These are phyloP conservation scores for Penicillium sp. DNA, from an alignment of 2,329 filamentous ascomycete species.

Conservation along the genomic window DNA sequence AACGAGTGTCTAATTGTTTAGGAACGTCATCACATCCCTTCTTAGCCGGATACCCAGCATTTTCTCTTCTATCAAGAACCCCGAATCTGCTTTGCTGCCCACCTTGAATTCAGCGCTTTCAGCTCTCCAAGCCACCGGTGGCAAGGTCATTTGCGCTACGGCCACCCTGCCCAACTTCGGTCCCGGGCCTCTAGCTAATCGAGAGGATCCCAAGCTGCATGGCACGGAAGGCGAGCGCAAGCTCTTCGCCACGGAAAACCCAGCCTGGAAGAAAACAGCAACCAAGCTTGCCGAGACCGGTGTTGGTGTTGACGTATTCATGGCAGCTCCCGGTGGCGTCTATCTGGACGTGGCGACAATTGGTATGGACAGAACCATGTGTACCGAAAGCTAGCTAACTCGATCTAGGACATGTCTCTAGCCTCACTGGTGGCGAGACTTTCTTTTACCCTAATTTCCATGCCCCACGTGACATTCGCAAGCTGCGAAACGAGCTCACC, in stretches of 20 bases:
- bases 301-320: conserved; percentile 89
- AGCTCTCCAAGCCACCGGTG: conserved; percentile 83
- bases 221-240: conserved; percentile 90
- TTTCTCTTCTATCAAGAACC: conserved; percentile 85
- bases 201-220: conserved; percentile 84
- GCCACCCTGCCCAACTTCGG: conserved; percentile 90
- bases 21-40: conserved; percentile 81
- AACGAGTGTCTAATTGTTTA: conserved; percentile 35
- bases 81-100: conserved; percentile 84
- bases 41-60: conserved; percentile 79
- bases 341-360: conserved; percentile 94
- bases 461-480: conserved; percentile 78
- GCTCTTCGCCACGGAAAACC: conserved; percentile 85
- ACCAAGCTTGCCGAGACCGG: conserved; percentile 86
- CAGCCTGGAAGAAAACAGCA: conserved; percentile 80
- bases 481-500: conserved; percentile 79
- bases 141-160: conserved; percentile 87
- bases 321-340: conserved; percentile 84
- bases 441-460: conserved; percentile 99
- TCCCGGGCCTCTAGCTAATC: conserved; percentile 78
- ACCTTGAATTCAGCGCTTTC: conserved; percentile 79
- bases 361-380: conserved; percentile 50
- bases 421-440: conserved; percentile 88
- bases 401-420: conserved; percentile 70
- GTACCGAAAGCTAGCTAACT: conserved; percentile 7